These are phyloP conservation scores for Podaxis sp. DNA, from an alignment of 768 basidiomycete genomes.

Conservation along the genomic window DNA sequence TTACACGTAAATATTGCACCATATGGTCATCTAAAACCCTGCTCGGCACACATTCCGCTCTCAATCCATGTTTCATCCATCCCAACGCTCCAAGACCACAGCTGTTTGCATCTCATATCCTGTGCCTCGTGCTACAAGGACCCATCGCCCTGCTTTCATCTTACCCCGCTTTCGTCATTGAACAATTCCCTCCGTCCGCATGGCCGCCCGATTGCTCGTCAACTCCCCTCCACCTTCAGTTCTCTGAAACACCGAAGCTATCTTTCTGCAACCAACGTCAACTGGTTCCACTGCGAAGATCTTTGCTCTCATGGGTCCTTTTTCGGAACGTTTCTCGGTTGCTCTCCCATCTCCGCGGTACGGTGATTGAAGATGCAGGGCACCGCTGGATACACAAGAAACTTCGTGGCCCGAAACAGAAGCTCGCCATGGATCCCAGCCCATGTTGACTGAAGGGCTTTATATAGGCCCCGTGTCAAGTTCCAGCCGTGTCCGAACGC, in stretches of 20 bases:
- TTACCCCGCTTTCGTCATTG: neutral
- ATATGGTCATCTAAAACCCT: neutral
- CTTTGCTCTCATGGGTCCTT: neutral
- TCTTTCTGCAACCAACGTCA: neutral
- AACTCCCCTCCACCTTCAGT: neutral
- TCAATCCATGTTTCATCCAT: neutral
- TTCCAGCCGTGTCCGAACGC: neutral
- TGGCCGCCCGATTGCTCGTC: neutral
- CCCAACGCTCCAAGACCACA: neutral
- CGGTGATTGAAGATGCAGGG: no score
- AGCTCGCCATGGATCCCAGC: neutral
- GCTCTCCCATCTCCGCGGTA: no score
- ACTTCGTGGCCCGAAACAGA: neutral
- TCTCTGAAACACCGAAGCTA: neutral
- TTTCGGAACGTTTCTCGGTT: no score
- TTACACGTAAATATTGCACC: neutral
- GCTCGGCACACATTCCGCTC: neutral
- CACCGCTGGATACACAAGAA: no score
- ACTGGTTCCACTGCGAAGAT: neutral
- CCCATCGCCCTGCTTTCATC: neutral
- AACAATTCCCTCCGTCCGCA: neutral
- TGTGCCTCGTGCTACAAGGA: neutral
- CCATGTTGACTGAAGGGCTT: neutral
- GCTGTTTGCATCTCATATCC: neutral
- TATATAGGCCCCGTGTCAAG: neutral